These are phyloP conservation scores for Aspergillus candidus DNA, from an alignment of 2,329 filamentous ascomycete genomes.

Conservation along the genomic window DNA sequence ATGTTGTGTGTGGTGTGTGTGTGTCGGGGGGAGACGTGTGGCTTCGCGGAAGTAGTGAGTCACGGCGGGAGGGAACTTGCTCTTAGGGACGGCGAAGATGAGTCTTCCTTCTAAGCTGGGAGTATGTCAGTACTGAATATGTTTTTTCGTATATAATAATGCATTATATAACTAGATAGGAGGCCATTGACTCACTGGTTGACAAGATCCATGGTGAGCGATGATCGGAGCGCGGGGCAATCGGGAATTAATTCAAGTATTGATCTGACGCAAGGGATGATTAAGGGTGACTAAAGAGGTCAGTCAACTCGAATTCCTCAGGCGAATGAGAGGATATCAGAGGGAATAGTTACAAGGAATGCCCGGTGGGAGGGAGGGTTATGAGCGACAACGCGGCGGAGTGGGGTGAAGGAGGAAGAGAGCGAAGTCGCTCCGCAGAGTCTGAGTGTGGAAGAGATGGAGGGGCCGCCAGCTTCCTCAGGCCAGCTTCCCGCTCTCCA, in stretches of 20 bases:
- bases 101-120: slow-evolving; percentile 82
- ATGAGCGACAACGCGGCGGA: background rate
- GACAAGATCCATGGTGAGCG: slow-evolving; percentile 52
- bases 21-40: slow-evolving; percentile 3
- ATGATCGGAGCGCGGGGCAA: slow-evolving; percentile 19
- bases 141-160: too few relatives aligned
- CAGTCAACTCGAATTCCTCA: background rate
- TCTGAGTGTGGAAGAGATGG: slow-evolving; percentile 1
- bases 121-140: slow-evolving; percentile 23
- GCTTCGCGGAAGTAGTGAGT: slow-evolving; percentile 10
- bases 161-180: background rate
- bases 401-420: background rate
- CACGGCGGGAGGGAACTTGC: slow-evolving; percentile 50
- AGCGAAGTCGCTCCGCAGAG: slow-evolving; percentile 2
- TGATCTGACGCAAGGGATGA: too few relatives aligned
- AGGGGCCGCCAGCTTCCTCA: background rate
- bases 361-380: background rate
- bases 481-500: too few relatives aligned
- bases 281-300: background rate
- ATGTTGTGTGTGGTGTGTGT: slow-evolving; percentile 11
- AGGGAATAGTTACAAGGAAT: background rate
- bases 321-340: too few relatives aligned
- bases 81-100: slow-evolving; percentile 97
- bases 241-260: slow-evolving; percentile 1
- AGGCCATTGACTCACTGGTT: slow-evolving; percentile 48